Evolutionary conservation across 768 basidiomycete species (phyloP), one percentile per base, ranked within the genome.

Genomic region (Hemileccinum rubropunctum): DNA sequence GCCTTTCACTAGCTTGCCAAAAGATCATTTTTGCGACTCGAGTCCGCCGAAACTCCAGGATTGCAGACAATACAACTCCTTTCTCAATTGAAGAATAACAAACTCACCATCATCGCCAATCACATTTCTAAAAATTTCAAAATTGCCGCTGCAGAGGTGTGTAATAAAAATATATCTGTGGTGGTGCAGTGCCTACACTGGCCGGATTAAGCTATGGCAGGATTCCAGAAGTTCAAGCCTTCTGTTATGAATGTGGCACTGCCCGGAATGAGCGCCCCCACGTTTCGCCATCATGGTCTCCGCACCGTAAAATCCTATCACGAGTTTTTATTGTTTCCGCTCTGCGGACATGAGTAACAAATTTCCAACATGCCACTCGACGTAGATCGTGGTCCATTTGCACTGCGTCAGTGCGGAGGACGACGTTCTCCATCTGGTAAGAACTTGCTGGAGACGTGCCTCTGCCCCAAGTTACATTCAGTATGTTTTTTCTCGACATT

Each of bases 321-420:
- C 9, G n/a, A 26, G 32, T 4, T 15, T 35, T 43, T 4, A 32
- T 34, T 32, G 17, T 50, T 56, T 51, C 58, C 46, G 56, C 51
- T 59, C 32, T 23, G 14, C 44, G 35, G 40, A 39, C 30, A 41
- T 28, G 42, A 44, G 20, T 0, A 6, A 5, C 10, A 12, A 21
- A 52, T 42, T 23, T 35, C n/a, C 15, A 9, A 32, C 27, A 21
- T 32, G 1, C 11, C 32, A 40, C 32, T 11, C 14, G 38, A 33
- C 13, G 20, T 7, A 28, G 5, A 18, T 12, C 20, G n/a, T n/a
- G 20, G 4, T 2, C 12, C 45, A 27, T 40, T 2, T 45, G 42
- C 21, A 41, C 32, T n/a, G 7, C n/a, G 15, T n/a, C n/a, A 18
- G 18, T 27, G 47, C 56, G 32, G 39, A 15, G 34, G 20, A 30